Evolutionary conservation across 805 yeast species (phyloP).

Genomic region (Lipomyces sp.): DNA sequence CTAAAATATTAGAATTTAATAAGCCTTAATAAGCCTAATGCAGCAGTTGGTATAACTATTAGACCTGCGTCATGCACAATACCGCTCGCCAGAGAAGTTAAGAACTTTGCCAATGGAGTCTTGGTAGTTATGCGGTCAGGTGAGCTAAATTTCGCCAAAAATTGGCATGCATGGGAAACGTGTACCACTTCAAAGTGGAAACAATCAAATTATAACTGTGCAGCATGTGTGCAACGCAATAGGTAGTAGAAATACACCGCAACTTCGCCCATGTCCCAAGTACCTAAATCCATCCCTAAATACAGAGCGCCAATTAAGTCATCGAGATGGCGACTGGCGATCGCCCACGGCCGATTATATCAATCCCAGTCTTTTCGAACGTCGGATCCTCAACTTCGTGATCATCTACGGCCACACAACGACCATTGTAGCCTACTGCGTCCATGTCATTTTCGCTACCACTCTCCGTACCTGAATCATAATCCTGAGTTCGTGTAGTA

Average conservation of each 20-base stretch:
- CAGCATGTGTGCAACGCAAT: too few relatives aligned
- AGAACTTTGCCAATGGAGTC: too few relatives aligned
- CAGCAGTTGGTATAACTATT: too few relatives aligned
- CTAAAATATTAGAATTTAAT: too few relatives aligned
- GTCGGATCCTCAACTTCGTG: neutral
- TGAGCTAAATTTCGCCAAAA: too few relatives aligned
- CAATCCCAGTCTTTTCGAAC: neutral
- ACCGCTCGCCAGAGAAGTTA: too few relatives aligned
- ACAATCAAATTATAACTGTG: too few relatives aligned
- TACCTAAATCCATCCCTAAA: neutral
- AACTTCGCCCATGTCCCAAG: neutral
- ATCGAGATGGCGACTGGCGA: neutral
- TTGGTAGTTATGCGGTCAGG: too few relatives aligned
- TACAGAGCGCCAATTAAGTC: neutral
- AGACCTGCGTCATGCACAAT: too few relatives aligned
- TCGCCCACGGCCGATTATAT: neutral
- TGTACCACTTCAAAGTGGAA: too few relatives aligned
- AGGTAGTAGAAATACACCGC: neutral
- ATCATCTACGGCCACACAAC: neutral
- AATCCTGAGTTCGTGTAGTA: slow-evolving; percentile 19
- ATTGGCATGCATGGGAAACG: too few relatives aligned
- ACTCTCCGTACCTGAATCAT: slow-evolving; percentile 9
- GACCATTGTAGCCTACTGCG: neutral
- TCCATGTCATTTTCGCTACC: slow-evolving; percentile 5
- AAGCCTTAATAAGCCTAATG: too few relatives aligned